Evolutionary conservation across 2,329 filamentous ascomycete species (phyloP), one percentile per base, ranked within the genome.

Genomic region (Ascochyta pisi): DNA sequence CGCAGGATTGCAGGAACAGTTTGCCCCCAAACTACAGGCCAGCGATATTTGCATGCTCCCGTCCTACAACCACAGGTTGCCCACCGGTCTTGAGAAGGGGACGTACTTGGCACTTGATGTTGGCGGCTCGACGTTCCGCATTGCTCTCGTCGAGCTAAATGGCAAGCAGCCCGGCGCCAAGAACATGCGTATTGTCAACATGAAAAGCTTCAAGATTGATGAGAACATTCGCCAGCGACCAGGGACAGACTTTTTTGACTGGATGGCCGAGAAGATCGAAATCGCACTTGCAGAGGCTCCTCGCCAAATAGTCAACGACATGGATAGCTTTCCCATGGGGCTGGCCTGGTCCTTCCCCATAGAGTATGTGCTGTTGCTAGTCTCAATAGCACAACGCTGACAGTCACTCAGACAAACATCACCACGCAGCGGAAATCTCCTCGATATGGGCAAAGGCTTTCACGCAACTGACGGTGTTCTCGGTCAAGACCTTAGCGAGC

Each of bases 341-440:
- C 65, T 89, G 60, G 84, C 86, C 3, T 89, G 86, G 86, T 87
- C 86, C 3, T 88, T 89, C 70, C 86, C 86, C 0, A 81, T 89
- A 50, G 83, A 87, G 72, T 80, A 72, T 54, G 78, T 73, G 10
- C 26, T 19, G 3, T 27, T 35, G 12, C 33, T 12, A 27, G 9
- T 9, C 7, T 15, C n/a, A 26, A 42, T 43, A 9, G 8, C 31
- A n/a, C 35, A 19, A 22, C 15, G 41, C 60, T 73, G 55, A 73
- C 44, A 54, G 16, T 29, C 22, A 13, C 38, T 4, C 41, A 78
- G 76, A 50, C 85, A 88, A 74, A 88, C 85, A 5, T 87, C 84
- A 12, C 79, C 81, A 51, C 79, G 81, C 49, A 83, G 79, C 42
- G 86, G 84, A 6, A 81, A 80, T 40, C 74, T 88, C 19, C 78